Percentiles rank a stretch among this genome's conserved stretches.
These are phyloP conservation scores for Hortiboletus campestris DNA, from an alignment of 768 basidiomycete species.

Conservation along the genomic window DNA sequence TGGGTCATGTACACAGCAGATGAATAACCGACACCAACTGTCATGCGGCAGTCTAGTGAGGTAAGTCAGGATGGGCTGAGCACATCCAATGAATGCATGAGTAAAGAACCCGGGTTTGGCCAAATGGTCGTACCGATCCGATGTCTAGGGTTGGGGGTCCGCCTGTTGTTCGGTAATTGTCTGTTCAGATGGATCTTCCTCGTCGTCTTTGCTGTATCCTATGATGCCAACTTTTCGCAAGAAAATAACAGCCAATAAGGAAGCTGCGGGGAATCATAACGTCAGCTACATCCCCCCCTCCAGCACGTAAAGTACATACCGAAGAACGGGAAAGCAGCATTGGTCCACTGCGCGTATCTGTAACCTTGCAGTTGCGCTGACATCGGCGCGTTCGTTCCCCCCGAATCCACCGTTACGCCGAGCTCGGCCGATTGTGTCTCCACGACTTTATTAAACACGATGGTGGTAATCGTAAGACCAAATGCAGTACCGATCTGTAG, in stretches of 20 bases:
- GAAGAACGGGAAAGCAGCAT: slow-evolving; percentile 57
- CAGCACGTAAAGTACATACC: slow-evolving; percentile 34
- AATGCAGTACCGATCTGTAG: slow-evolving; percentile 63
- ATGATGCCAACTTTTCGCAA: slow-evolving; percentile 42
- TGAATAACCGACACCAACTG: not conserved
- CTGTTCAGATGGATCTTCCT: slow-evolving; percentile 19
- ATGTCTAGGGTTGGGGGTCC: slow-evolving; percentile 3
- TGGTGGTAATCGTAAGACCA: slow-evolving; percentile 69
- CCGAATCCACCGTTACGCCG: slow-evolving; percentile 32
- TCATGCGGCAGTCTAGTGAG: not conserved
- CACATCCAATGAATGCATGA: not conserved
- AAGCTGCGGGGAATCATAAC: slow-evolving; percentile 13
- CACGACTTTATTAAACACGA: slow-evolving; percentile 62
- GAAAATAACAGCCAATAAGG: slow-evolving; percentile 36
- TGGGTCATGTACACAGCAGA: not conserved
- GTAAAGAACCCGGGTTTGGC: not conserved
- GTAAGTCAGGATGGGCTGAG: not conserved
- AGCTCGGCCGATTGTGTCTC: slow-evolving; percentile 27
- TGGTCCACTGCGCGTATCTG: slow-evolving; percentile 62
- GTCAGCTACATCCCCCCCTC: not conserved
- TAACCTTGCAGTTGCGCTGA: slow-evolving; percentile 52
- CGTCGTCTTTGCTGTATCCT: slow-evolving; percentile 23
- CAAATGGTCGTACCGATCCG: not conserved
- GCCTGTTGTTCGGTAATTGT: slow-evolving; percentile 17
- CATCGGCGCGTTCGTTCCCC: slow-evolving; percentile 30